phyloP scores from a whole-genome alignment of 352 stramenopile species.

The Phytophthora kernoviae region DNA sequence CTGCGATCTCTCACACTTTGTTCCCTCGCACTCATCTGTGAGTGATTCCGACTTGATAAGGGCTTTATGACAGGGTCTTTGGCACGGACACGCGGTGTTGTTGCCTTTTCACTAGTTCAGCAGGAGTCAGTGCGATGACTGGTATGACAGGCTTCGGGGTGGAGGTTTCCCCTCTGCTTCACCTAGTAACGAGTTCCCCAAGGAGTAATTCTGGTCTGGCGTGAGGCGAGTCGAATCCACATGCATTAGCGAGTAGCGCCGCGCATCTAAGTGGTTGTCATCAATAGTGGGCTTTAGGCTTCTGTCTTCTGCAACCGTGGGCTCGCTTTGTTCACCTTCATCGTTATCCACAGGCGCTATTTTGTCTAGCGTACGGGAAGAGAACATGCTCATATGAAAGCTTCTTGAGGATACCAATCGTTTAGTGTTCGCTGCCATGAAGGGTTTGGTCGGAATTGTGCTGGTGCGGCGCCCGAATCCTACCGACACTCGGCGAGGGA shows the following conservation, averaged over 20 bases:
- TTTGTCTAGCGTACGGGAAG: constrained; percentile 22
- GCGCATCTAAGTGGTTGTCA: constrained; percentile 15
- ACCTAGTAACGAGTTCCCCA: constrained; percentile 16
- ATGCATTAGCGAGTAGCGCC: constrained; percentile 17
- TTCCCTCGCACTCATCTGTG: constrained; percentile 21
- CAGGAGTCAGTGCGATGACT: constrained; percentile 51
- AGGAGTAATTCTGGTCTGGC: constrained; percentile 25
- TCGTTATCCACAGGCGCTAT: constrained; percentile 30
- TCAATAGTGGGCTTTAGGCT: constrained; percentile 2
- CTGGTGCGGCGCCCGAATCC: constrained; percentile 22
- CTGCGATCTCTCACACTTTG: constrained; percentile 12
- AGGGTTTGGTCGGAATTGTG: constrained; percentile 6
- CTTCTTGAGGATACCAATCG: constrained; percentile 8
- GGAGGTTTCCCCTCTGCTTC: constrained; percentile 7
- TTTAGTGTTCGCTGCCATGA: constrained; percentile 6
- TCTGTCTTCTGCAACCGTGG: constrained; percentile 10
- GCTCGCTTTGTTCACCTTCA: constrained; percentile 18
- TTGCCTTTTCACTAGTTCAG: constrained; percentile 62
- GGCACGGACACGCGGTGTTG: constrained; percentile 19
- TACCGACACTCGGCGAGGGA: constrained; percentile 24
- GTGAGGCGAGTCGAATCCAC: constrained; percentile 11
- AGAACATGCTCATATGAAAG: constrained; percentile 29
- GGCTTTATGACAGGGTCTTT: constrained; percentile 35
- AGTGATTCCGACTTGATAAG: constrained; percentile 28
- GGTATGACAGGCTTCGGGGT: constrained; percentile 25